Evolutionary conservation across 2,329 filamentous ascomycete species (phyloP).

Genomic region (Paecilomyces niveus): DNA sequence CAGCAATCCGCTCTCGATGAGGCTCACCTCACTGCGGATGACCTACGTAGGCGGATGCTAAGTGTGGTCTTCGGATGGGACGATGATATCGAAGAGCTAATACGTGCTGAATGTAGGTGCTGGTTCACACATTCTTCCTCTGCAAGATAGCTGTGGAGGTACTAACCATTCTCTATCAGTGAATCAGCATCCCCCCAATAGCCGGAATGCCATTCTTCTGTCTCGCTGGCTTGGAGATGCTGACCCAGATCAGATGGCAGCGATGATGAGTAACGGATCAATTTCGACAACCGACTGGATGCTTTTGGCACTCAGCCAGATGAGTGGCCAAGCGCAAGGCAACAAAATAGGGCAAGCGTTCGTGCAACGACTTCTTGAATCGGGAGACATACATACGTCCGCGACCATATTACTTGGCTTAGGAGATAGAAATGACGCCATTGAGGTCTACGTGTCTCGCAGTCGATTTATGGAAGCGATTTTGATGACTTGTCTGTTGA

Average conservation of each 20-base stretch:
- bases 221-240: constrained; percentile 90
- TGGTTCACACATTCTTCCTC: not conserved
- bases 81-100: constrained; percentile 69
- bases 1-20: constrained; percentile 55
- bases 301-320: constrained; percentile 82
- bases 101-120: constrained; percentile 67
- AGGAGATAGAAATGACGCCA: constrained; percentile 86
- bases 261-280: constrained; percentile 67
- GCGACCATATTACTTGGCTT: constrained; percentile 89
- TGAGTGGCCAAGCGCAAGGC: constrained; percentile 69
- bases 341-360: constrained; percentile 88
- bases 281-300: constrained; percentile 97
- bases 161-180: constrained; percentile 36
- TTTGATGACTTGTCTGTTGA: constrained; percentile 74
- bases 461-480: constrained; percentile 89
- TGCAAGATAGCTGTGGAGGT: not conserved
- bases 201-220: constrained; percentile 71
- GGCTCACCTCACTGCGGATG: constrained; percentile 59
- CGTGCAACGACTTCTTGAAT: constrained; percentile 81
- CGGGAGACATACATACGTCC: constrained; percentile 83
- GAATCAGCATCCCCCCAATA: constrained; percentile 63
- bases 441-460: constrained; percentile 92
- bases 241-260: constrained; percentile 70
- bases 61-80: constrained; percentile 94
- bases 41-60: constrained; percentile 84